phyloP scores from a whole-genome alignment of 1,139 yeast species.

The Ogataea hybrid region DNA sequence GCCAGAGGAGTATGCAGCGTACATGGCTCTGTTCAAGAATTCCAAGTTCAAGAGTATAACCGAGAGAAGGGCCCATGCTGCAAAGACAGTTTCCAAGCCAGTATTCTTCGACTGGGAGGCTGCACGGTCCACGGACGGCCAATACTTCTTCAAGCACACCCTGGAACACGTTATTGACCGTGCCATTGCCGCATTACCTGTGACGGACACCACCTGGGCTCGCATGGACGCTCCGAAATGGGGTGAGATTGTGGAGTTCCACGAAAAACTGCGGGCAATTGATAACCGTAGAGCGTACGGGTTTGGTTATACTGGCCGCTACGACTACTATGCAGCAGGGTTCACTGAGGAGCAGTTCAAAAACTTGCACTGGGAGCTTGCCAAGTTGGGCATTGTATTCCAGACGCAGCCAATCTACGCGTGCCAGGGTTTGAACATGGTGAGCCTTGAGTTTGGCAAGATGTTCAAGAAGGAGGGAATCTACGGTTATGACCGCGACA shows the following conservation, averaged over 20 bases:
- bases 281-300: constrained; percentile 29
- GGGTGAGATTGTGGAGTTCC: constrained; percentile 25
- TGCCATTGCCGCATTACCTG: constrained; percentile 31
- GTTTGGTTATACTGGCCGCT: constrained; percentile 30
- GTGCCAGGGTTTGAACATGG: constrained; percentile 25
- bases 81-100: constrained; percentile 17
- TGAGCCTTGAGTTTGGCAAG: constrained; percentile 21
- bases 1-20: constrained; percentile 14
- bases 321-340: constrained; percentile 28
- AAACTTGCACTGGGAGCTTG: constrained; percentile 26
- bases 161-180: constrained; percentile 30
- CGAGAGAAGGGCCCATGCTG: constrained; percentile 23
- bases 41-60: constrained; percentile 23
- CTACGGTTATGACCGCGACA: constrained; percentile 26
- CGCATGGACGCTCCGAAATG: constrained; percentile 24
- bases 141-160: constrained; percentile 28
- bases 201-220: constrained; percentile 31
- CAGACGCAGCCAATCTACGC: constrained; percentile 29
- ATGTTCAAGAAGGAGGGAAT: constrained; percentile 29
- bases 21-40: constrained; percentile 9
- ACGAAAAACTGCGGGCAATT: constrained; percentile 22
- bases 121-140: constrained; percentile 30
- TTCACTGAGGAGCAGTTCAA: constrained; percentile 27
- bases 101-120: constrained; percentile 31
- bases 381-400: constrained; percentile 29